Evolutionary conservation across 345 rosid species (phyloP), one percentile per base, ranked within the genome.

Genomic region (Camelina neglecta): DNA sequence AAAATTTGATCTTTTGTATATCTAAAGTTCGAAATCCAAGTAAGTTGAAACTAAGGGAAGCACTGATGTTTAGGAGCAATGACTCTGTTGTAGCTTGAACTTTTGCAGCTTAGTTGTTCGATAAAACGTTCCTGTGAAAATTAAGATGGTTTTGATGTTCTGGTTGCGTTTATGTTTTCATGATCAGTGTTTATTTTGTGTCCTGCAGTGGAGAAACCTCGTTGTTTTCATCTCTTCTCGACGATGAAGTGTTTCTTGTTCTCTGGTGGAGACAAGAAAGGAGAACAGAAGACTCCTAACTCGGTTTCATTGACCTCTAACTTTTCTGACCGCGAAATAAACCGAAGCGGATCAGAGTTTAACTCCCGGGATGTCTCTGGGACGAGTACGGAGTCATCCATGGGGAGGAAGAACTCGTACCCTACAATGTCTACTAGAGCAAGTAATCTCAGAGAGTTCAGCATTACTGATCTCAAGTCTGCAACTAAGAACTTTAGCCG

Each of bases 401-500:
- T 57, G 59, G 85, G 86, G 70, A 86, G 88, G 85, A 87, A 84
- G 84, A 76, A 80, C 67, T 75, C 83, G 2, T 80, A 74, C 71
- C 87, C 92, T 21, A 67, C 64, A 35, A 44, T 81, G 83, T 75
- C 83, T 38, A 84, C 87, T 49, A 84, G 89, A 67, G 79, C 83
- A 9, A 86, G 87, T 74, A 85, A 84, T 77, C 89, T 94, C 12
- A 86, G 85, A 82, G 90, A 77, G 73, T 94, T 94, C 84, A 82
- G 95, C 7, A 80, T 89, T 45, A 70, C 89, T 51, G 99, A 90
- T 71, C 90, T 94, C 69, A 90, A 88, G 79, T 79, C 88, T 31
- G 93, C 89, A 24, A 92, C 98, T 57, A 92, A 83, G 85, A 94
- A 92, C 79, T 94, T 94, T 55, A 88, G 91, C 85, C 89, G 89